phyloP scores from a whole-genome alignment of 768 basidiomycete species.

The Harrya chromipes region DNA sequence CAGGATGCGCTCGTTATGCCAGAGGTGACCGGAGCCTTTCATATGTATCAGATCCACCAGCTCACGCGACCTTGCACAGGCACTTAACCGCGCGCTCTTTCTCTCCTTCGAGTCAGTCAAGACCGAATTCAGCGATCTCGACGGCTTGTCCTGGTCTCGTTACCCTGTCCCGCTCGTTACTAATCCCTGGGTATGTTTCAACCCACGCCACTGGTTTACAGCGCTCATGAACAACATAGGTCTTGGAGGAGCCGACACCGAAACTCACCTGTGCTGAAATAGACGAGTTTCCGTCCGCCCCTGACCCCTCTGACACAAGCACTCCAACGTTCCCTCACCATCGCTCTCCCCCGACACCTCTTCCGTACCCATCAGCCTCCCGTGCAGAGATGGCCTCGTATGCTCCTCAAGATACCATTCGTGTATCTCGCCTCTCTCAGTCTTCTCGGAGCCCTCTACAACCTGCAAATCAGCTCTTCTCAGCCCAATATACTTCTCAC shows the following conservation, averaged over 20 bases:
- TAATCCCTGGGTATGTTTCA: slow-evolving; percentile 24
- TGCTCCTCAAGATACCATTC: slow-evolving; percentile 38
- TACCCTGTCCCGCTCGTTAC: slow-evolving; percentile 31
- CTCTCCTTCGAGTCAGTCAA: slow-evolving; percentile 54
- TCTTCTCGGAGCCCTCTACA: slow-evolving; percentile 23
- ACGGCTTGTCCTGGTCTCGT: slow-evolving; percentile 52
- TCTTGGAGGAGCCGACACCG: slow-evolving; percentile 29
- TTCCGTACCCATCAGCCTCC: slow-evolving; percentile 35
- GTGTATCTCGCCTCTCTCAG: slow-evolving; percentile 28
- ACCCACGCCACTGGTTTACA: neutral
- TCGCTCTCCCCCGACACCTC: neutral
- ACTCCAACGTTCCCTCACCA: neutral
- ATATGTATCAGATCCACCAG: neutral
- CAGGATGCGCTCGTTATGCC: slow-evolving; percentile 56
- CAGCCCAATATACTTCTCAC: slow-evolving; percentile 4
- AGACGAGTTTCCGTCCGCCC: too few species aligned
- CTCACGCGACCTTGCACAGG: slow-evolving; percentile 24
- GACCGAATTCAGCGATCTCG: slow-evolving; percentile 59
- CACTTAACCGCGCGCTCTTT: slow-evolving; percentile 28
- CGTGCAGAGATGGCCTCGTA: slow-evolving; percentile 31
- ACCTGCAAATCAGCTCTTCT: slow-evolving; percentile 26
- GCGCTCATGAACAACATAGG: slow-evolving; percentile 8
- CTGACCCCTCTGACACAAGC: slow-evolving; percentile 5
- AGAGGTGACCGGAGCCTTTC: slow-evolving; percentile 38
- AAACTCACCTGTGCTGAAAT: slow-evolving; percentile 22